Evolutionary conservation across 1,139 yeast species (phyloP).

Genomic region (Taiozyma onychis): DNA sequence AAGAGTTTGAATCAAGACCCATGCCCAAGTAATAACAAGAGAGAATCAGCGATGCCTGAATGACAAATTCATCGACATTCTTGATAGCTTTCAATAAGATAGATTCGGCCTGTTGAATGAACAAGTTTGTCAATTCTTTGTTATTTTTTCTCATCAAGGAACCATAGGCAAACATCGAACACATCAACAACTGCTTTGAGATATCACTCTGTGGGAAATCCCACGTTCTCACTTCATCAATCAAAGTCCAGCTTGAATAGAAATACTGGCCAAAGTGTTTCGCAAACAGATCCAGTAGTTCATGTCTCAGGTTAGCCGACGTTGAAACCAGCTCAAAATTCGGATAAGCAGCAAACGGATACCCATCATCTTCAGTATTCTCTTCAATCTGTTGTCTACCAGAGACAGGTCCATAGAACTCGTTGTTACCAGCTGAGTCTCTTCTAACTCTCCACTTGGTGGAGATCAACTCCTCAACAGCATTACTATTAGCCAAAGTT

Average conservation of each 20-base stretch:
- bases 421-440: slow-evolving; percentile 20
- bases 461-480: slow-evolving; percentile 24
- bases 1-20: slow-evolving; percentile 18
- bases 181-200: slow-evolving; percentile 14
- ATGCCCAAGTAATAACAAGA: slow-evolving; percentile 17
- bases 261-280: slow-evolving; percentile 15
- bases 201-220: slow-evolving; percentile 12
- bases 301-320: slow-evolving; percentile 3
- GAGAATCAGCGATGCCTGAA: slow-evolving; percentile 12
- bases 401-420: slow-evolving; percentile 27
- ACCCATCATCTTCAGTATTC: slow-evolving; percentile 12
- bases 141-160: slow-evolving; percentile 8
- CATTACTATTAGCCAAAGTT: slow-evolving; percentile 16
- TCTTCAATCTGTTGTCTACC: slow-evolving; percentile 24
- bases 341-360: slow-evolving; percentile 1
- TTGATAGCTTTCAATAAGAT: slow-evolving; percentile 13
- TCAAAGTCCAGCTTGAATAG: slow-evolving; percentile 8
- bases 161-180: slow-evolving; percentile 16
- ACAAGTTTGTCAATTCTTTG: slow-evolving; percentile 5
- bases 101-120: slow-evolving; percentile 12
- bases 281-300: slow-evolving; percentile 10
- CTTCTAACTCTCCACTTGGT: slow-evolving; percentile 26
- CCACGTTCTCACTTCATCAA: slow-evolving; percentile 16
- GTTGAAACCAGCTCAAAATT: slow-evolving; percentile 7
- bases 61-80: slow-evolving; percentile 9